Conservation (phyloP, 306 rosid genomes). For the Begonia peltatifolia region DNA sequence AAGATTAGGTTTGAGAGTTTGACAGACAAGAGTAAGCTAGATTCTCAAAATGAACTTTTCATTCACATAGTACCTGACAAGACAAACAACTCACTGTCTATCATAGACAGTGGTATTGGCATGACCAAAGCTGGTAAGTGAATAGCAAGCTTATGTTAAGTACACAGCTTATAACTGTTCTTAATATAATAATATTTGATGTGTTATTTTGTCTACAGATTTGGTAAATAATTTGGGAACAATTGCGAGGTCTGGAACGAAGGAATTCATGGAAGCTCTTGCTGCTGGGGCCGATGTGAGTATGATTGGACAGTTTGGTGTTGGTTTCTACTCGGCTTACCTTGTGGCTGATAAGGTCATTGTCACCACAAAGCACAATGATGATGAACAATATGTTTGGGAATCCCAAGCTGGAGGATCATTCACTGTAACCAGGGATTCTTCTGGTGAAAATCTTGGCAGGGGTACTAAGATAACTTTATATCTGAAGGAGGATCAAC, state of each 20-base stretch:
- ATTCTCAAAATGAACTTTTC: slow-evolving; percentile 64
- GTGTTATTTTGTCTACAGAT: not conserved
- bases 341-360: slow-evolving; percentile 22
- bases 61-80: slow-evolving; percentile 18
- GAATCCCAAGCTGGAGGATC: slow-evolving; percentile 43
- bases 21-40: slow-evolving; percentile 68
- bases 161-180: too few species aligned
- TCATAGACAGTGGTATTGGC: slow-evolving; percentile 76
- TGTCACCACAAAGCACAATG: slow-evolving; percentile 5
- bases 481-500: slow-evolving; percentile 3
- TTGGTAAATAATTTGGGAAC: slow-evolving; percentile 88
- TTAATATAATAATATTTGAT: too few species aligned
- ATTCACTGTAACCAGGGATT: slow-evolving; percentile 22
- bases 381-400: too few species aligned
- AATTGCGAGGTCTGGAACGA: slow-evolving; percentile 63
- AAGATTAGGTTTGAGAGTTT: slow-evolving; percentile 66
- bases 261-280: slow-evolving; percentile 70
- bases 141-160: slow-evolving; percentile 1
- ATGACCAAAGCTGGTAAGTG: slow-evolving; percentile 72
- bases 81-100: slow-evolving; percentile 43
- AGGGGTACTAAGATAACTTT: slow-evolving; percentile 72
- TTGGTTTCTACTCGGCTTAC: slow-evolving; percentile 77
- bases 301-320: slow-evolving; percentile 44
- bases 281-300: too few species aligned
- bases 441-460: slow-evolving; percentile 56